phyloP scores from a whole-genome alignment of 1,139 yeast species.

The Taphrina confusa region DNA sequence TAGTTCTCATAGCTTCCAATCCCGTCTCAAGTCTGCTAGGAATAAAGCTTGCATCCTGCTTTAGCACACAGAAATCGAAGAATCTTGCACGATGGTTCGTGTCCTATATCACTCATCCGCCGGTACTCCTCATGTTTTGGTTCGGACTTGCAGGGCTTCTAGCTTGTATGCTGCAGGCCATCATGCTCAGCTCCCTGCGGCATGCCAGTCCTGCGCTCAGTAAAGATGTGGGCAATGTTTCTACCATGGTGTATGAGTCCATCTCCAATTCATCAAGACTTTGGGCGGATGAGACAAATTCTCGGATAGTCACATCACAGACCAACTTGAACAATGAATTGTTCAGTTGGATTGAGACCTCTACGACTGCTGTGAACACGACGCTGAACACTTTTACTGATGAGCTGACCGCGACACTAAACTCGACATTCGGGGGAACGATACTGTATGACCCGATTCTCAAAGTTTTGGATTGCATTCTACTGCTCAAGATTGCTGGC shows the following conservation, averaged over 20 bases:
- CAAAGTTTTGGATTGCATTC: conserved; percentile 70
- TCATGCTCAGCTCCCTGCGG: conserved; percentile 46
- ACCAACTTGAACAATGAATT: conserved; percentile 59
- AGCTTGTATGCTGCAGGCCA: conserved; percentile 50
- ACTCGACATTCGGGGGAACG: conserved; percentile 64
- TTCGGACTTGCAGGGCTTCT: conserved; percentile 52
- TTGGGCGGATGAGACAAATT: conserved; percentile 61
- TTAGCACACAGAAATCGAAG: conserved; percentile 4
- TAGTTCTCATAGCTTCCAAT: conserved; percentile 37
- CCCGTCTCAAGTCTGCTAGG: conserved; percentile 38
- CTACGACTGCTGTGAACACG: conserved; percentile 58
- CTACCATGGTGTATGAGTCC: conserved; percentile 30
- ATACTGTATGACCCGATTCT: conserved; percentile 62
- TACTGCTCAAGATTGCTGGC: conserved; percentile 67
- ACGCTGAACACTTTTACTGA: conserved; percentile 56
- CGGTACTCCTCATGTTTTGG: conserved; percentile 46
- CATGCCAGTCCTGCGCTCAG: conserved; percentile 39
- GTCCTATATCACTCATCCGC: conserved; percentile 44
- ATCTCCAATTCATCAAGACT: conserved; percentile 41
- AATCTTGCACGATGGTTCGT: conserved; percentile 46
- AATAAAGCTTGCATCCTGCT: conserved; percentile 32
- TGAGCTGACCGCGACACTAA: conserved; percentile 58
- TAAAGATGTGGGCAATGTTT: conserved; percentile 37
- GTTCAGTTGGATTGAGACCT: conserved; percentile 64
- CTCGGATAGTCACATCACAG: conserved; percentile 52